Evolutionary conservation across 2,329 filamentous ascomycete species (phyloP), one percentile per base, ranked within the genome.

Genomic region (Hypoxylon sp.): DNA sequence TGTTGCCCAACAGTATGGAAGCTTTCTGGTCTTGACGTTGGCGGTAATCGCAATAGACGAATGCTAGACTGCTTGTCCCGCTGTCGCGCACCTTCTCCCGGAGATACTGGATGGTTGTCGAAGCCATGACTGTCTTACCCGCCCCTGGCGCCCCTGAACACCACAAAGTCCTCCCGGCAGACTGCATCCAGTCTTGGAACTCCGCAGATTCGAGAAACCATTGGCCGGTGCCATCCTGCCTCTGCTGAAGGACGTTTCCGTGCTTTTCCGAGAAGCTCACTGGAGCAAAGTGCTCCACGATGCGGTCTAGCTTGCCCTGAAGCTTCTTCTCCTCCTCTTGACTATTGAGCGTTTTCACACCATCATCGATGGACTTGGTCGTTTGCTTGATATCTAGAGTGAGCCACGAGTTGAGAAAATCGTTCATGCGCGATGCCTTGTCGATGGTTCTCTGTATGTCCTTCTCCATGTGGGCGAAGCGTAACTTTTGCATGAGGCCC

Each of bases 1-100:
- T 49, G 22, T 67, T 64, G 20, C 64, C 60, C 12, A 67, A 61
- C 8, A 67, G 49, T 18, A 59, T 33, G 22, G 38, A 53, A 12
- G 64, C 56, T 30, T 67, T 67, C 48, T 67, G 64, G 44, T 58
- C 60, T 18, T 67, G 64, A n/a, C 64, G 60, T 18, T 67, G 64
- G 12, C 64, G 64, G 40, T 67, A 67, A 18, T 67, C 64, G 36
- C 60, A 67, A n/a, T 67, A 67, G 22, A 67, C 46, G 22, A 53
- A 67, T 33, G 64, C 64, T 20, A 67, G 18, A 14, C 51, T 48
- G 12, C 32, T 46, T 5, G 36, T 22, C 3, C 33, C 33, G 8
- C 49, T 55, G 11, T 20, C 51, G 2, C 28, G 52, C 2, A 61
- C 42, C 22, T 51, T 61, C 33, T 67, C 61, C 14, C 52, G 51